Evolutionary conservation across 192 early-diverging fungal species (phyloP).

Genomic region (Coemansia sp.): DNA sequence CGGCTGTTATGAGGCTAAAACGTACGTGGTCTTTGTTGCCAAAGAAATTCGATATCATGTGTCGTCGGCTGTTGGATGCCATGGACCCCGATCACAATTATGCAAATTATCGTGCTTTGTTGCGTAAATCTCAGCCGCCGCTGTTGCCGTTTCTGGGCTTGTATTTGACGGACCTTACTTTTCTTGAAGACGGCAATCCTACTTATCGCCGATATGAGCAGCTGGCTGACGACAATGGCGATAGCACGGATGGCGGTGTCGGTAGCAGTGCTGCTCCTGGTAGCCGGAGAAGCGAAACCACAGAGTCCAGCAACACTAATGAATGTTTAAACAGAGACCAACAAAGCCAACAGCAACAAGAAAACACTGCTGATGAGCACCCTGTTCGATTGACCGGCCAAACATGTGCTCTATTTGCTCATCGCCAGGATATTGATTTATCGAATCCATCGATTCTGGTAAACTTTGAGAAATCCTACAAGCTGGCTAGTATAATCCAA

Average conservation of each 20-base stretch:
- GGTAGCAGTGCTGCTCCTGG: neutral
- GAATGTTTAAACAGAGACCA: neutral
- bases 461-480: constrained; percentile 80
- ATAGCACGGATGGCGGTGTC: neutral
- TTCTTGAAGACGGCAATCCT: constrained; percentile 80
- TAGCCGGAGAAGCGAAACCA: neutral
- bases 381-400: constrained; percentile 36
- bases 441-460: constrained; percentile 54
- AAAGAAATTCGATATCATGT: constrained; percentile 64
- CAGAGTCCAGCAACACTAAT: neutral
- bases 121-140: constrained; percentile 56
- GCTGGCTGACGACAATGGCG: neutral
- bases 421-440: constrained; percentile 28
- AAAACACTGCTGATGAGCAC: neutral
- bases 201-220: constrained; percentile 51
- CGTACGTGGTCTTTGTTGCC: constrained; percentile 63
- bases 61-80: constrained; percentile 54
- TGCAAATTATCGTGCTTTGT: constrained; percentile 51
- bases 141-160: constrained; percentile 77
- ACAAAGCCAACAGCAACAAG: neutral
- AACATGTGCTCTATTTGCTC: constrained; percentile 36
- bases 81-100: constrained; percentile 65
- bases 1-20: constrained; percentile 67
- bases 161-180: constrained; percentile 78
- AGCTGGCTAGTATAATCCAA: constrained; percentile 57